phyloP scores from a whole-genome alignment of 1,284 basidiomycete species.

The Ustilago cynodontis region DNA sequence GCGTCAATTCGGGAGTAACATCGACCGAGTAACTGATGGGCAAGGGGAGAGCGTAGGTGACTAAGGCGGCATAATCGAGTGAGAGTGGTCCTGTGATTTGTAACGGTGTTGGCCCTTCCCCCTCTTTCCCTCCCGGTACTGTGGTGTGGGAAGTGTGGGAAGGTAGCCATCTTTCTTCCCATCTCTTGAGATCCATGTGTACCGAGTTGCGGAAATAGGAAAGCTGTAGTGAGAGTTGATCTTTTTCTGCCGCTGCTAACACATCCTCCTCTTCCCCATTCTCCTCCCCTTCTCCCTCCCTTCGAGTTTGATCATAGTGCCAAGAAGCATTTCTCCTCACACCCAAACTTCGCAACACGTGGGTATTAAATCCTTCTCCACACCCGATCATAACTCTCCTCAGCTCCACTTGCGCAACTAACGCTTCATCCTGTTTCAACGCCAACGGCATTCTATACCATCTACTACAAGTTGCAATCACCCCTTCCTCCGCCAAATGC shows the following conservation, averaged over 20 bases:
- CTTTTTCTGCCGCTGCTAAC: conserved; percentile 12
- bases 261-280: not conserved
- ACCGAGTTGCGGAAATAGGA: conserved; percentile 42
- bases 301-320: too few relatives aligned
- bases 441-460: conserved; percentile 45
- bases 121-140: too few relatives aligned
- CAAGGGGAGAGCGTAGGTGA: conserved; percentile 47
- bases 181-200: conserved; percentile 47
- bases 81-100: conserved; percentile 36
- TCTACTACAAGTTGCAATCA: conserved; percentile 38
- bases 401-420: conserved; percentile 51
- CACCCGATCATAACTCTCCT: conserved; percentile 39
- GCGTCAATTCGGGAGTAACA: conserved; percentile 18
- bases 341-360: conserved; percentile 33
- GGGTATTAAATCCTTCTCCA: conserved; percentile 39
- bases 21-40: conserved; percentile 37
- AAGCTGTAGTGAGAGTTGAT: conserved; percentile 40
- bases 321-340: not conserved
- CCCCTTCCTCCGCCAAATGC: conserved; percentile 49
- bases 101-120: conserved; percentile 16
- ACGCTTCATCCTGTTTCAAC: conserved; percentile 48
- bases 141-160: not conserved
- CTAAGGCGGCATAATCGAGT: conserved; percentile 46
- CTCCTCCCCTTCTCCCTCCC: not conserved
- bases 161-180: conserved; percentile 50